Base-by-base conservation (phyloP, 1,284 basidiomycete genomes). In the Tilletia indica region DNA sequence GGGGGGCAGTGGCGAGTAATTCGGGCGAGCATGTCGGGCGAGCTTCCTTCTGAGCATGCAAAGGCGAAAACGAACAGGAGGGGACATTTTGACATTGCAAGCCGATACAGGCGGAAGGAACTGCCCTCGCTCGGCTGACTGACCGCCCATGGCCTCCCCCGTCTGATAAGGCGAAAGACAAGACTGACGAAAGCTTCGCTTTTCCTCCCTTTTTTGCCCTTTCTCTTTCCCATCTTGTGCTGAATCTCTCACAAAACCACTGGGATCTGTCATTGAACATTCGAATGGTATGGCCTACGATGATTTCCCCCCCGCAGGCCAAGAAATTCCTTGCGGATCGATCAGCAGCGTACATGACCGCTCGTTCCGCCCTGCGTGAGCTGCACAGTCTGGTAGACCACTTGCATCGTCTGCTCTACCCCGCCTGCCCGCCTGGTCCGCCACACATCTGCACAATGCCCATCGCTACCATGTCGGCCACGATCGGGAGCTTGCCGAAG, bases 301-400 rank as follows among this genome's bases (percentile, higher is more conserved):
- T 45, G 42, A 45, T 31, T 31, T 31, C 25, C 25, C 34, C 5
- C 42, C 42, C 2, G 48, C 79, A 91, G 87, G 94, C 96, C 16
- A 98, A 98, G 85, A 97, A 97, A 83, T 96, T 97, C 85, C 89
- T 96, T 67, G 90, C 91, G 63, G 93, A 89, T 86, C 89, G 89
- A 78, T 95, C 93, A 70, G 91, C 89, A 0, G 89, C 90, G 2
- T 92, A 94, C 84, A 97, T 97, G 93, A 94, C 96, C 79, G 96
- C 96, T 0, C 90, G 94, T 36, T 91, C 92, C 0, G 91, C 92
- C 0, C 88, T 96, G 42, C 91, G 92, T 72, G 93, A 95, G 81
- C 87, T 98, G 39, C 90, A 90, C 34, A 76, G 78, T 0, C 74
- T 84, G 71, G 89, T 89, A 71, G 90, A 93, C 72, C 70, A 69